These are phyloP conservation scores for Wickerhamiella occidentalis DNA, from an alignment of 805 yeast genomes.

Conservation along the genomic window DNA sequence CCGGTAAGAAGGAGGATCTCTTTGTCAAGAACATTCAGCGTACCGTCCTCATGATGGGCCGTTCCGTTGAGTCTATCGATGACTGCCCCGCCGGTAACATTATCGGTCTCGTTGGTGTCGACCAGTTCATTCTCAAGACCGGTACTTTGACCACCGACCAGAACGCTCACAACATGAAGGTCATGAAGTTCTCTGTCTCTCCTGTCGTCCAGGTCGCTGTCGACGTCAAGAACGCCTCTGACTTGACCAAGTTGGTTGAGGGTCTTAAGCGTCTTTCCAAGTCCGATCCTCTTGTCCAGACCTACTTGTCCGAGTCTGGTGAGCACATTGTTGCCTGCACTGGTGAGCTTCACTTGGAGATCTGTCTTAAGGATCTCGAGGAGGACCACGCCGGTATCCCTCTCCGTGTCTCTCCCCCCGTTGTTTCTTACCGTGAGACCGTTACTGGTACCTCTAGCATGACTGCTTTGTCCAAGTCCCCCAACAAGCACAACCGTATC, in stretches of 20 bases:
- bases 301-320: conserved; percentile 84
- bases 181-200: conserved; percentile 98
- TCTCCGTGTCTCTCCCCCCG: conserved; percentile 94
- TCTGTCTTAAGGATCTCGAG: conserved; percentile 90
- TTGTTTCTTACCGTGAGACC: conserved; percentile 98
- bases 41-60: conserved; percentile 99
- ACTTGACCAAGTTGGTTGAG: conserved; percentile 97
- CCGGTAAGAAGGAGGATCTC: conserved; percentile 96
- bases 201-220: conserved; percentile 99
- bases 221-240: conserved; percentile 99
- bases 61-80: conserved; percentile 93
- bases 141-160: conserved; percentile 98
- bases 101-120: conserved; percentile 99
- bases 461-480: conserved; percentile 96
- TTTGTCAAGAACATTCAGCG: conserved; percentile 97
- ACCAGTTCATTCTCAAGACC: conserved; percentile 97
- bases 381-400: conserved; percentile 99
- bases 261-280: conserved; percentile 99
- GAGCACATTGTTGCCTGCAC: conserved; percentile 99
- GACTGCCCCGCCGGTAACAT: conserved; percentile 99
- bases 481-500: conserved; percentile 99
- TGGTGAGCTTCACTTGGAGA: conserved; percentile 99
- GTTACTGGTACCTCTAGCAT: conserved; percentile 88
- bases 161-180: conserved; percentile 98
- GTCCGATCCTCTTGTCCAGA: conserved; percentile 97